Conservation (phyloP, 2,329 filamentous ascomycete genomes). For the Aspergillus pseudonomiae region DNA sequence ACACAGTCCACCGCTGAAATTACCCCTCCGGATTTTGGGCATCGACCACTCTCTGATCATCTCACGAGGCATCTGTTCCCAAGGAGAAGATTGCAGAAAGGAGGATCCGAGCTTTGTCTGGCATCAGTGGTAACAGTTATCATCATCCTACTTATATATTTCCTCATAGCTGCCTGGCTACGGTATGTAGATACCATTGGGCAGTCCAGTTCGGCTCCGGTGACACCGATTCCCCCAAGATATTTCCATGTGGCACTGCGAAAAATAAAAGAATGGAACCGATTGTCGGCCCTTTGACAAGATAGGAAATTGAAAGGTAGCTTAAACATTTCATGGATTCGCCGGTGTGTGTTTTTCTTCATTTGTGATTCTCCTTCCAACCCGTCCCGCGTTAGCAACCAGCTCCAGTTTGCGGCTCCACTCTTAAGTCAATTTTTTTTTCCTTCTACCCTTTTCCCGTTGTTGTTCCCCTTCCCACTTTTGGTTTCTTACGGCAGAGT, state of each 20-base stretch:
- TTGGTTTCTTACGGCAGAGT: constrained; percentile 6
- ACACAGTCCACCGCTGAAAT: constrained; percentile 6
- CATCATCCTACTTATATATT: constrained; percentile 2
- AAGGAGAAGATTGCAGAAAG: constrained; percentile 9
- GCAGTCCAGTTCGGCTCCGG: neutral
- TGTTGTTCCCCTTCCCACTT: neutral
- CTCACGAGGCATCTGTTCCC: constrained; percentile 3
- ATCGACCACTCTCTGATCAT: constrained; percentile 18
- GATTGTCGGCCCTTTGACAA: constrained; percentile 14
- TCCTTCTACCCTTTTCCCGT: neutral
- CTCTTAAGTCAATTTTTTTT: constrained; percentile 11
- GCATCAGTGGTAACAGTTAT: neutral
- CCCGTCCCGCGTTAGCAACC: constrained; percentile 9
- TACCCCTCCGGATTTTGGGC: constrained; percentile 21
- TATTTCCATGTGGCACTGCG: constrained; percentile 18
- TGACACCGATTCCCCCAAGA: constrained; percentile 10
- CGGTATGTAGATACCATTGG: constrained; percentile 6
- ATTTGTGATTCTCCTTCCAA: constrained; percentile 14
- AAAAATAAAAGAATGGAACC: constrained; percentile 12
- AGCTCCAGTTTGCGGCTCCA: constrained; percentile 19
- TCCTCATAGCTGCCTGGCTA: constrained; percentile 1
- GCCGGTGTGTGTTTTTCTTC: constrained; percentile 8
- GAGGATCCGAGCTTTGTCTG: neutral
- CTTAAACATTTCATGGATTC: constrained; percentile 1
- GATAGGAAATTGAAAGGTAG: constrained; percentile 13